Percentiles rank a stretch among this genome's conserved stretches.
Evolutionary conservation across 768 basidiomycete species (phyloP).

Genomic region (Mycena haematopus): DNA sequence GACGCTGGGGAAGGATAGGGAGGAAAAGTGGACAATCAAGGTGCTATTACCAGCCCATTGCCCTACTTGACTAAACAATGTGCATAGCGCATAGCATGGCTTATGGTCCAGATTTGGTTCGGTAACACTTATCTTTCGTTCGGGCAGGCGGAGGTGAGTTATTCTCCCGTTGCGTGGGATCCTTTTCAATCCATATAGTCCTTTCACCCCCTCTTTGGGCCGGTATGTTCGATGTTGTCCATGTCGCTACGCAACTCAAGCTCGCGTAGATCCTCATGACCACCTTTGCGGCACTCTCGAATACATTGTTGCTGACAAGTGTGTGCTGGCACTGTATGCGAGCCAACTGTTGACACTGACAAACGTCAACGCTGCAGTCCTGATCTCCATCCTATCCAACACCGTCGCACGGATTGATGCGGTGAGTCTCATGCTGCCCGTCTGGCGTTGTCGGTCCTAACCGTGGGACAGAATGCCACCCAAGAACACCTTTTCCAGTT

Average conservation of each 20-base stretch:
- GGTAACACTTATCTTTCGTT: constrained; percentile 67
- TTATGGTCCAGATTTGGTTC: constrained; percentile 82
- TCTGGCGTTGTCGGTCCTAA: constrained; percentile 8
- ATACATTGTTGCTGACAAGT: constrained; percentile 84
- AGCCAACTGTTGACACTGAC: constrained; percentile 11
- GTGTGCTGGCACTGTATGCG: constrained; percentile 34
- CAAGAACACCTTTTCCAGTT: constrained; percentile 84
- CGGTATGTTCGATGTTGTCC: constrained; percentile 34
- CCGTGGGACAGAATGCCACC: constrained; percentile 47
- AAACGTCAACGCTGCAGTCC: constrained; percentile 49
- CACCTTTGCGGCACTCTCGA: constrained; percentile 77
- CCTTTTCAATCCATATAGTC: constrained; percentile 46
- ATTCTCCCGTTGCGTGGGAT: constrained; percentile 14
- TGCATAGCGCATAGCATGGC: constrained; percentile 66
- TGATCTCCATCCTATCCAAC: constrained; percentile 91
- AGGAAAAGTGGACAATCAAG: constrained; percentile 30
- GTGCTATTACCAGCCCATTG: background rate
- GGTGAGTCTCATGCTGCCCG: constrained; percentile 36
- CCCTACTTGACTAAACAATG: background rate
- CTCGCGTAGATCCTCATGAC: constrained; percentile 66
- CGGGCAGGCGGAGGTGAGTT: constrained; percentile 9
- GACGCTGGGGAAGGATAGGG: constrained; percentile 48
- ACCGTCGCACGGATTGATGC: constrained; percentile 86
- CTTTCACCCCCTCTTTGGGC: constrained; percentile 76
- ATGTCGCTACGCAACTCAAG: constrained; percentile 8